These are phyloP conservation scores for Trypanosoma platydactyli DNA, from an alignment of 208 protist genomes.

Conservation along the genomic window DNA sequence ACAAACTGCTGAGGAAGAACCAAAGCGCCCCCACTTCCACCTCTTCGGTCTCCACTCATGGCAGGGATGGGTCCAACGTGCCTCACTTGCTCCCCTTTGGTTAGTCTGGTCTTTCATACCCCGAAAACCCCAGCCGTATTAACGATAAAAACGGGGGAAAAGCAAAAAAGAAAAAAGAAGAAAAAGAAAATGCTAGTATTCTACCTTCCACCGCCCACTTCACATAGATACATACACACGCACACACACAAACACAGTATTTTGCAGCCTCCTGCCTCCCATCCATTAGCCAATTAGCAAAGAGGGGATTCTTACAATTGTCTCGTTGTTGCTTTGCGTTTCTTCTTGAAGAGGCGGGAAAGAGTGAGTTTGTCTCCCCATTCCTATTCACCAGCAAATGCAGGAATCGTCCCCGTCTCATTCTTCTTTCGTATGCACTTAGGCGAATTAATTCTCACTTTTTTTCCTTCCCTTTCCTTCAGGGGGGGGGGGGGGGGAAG, in stretches of 20 bases:
- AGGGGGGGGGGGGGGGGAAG: too few relatives aligned
- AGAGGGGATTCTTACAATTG: too few relatives aligned
- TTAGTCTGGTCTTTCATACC: not conserved
- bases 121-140: not conserved
- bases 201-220: not conserved
- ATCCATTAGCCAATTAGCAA: too few relatives aligned
- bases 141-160: not conserved
- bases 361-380: not conserved
- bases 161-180: constrained; percentile 14
- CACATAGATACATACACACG: not conserved
- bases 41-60: constrained; percentile 1
- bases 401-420: too few relatives aligned
- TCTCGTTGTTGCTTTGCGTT: constrained; percentile 18
- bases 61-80: not conserved
- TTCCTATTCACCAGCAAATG: too few relatives aligned
- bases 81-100: constrained; percentile 13
- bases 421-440: not conserved
- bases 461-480: too few relatives aligned
- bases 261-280: too few relatives aligned
- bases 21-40: constrained; percentile 5
- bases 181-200: not conserved
- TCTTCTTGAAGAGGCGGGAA: constrained; percentile 14
- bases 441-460: not conserved
- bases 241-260: not conserved
- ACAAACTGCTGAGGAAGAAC: constrained; percentile 45